Evolutionary conservation across 495 filamentous ascomycete species (phyloP), one percentile per base, ranked within the genome.

Genomic region (Mytilinidion resinicola): DNA sequence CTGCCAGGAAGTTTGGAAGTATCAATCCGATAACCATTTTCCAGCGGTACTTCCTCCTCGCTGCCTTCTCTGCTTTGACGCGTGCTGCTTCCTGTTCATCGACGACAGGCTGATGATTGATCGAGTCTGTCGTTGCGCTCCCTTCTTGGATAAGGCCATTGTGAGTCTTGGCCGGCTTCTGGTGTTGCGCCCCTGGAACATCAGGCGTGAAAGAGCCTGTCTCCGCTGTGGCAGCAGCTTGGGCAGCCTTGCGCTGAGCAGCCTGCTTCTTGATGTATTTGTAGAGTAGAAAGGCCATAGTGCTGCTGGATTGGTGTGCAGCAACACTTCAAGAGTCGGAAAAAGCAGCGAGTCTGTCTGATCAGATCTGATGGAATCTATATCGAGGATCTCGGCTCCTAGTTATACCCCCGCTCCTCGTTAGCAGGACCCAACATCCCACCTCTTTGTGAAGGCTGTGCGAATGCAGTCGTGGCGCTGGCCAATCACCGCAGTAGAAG

Each of bases 11-110:
- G 49, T 57, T 64, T 0, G 82, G 83, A 4, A 78, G 51, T 41
- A 79, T 70, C 9, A 86, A 69, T 9, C 80, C 78, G 12, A 71
- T 41, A 21, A 82, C 72, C 19, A 86, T 69, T 63, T 77, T 82
- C 73, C 72, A 76, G 20, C 83, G 72, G 63, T 84, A 81, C 46
- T 54, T 60, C 4, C 64, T 35, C 25, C 19, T 56, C n/a, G 33
- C 14, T 9, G 20, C 15, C 12, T 47, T 39, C 20, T 60, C 62
- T 19, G 9, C 50, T 20, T 52, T 55, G 19, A 49, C 33, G 14
- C 46, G 15, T 25, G 15, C 46, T 6, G 46, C 46, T 25, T 49
- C 46, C 21, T 49, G 19, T 15, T 14, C 25, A 8, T 53, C 37
- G 39, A n/a, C 38, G 1, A 49, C 46, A 9, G 46, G 46, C 9